A percentile compares a stretch with the other conserved stretches of the same genome.
These are phyloP conservation scores for Starmera caribaea DNA, from an alignment of 805 yeast species.

Conservation along the genomic window DNA sequence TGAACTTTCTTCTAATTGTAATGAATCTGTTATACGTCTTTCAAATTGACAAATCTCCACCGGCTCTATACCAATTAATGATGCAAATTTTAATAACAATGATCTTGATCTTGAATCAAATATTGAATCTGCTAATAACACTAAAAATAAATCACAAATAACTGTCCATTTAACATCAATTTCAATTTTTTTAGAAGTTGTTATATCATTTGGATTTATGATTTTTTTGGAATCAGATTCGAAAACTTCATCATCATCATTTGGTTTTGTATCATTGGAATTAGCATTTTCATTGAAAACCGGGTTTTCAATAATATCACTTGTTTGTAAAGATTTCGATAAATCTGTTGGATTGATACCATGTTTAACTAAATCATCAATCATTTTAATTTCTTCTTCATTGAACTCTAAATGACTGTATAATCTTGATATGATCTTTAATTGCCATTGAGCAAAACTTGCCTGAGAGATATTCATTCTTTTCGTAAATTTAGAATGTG, in stretches of 20 bases:
- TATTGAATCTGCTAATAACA: conserved; percentile 70
- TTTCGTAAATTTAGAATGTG: conserved; percentile 38
- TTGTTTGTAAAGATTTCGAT: conserved; percentile 46
- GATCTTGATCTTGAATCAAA: conserved; percentile 88
- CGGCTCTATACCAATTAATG: conserved; percentile 42
- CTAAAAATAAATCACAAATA: conserved; percentile 79
- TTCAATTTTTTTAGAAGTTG: conserved; percentile 31
- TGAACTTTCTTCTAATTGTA: conserved; percentile 78
- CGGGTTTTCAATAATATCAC: conserved; percentile 44
- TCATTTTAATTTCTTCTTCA: conserved; percentile 77
- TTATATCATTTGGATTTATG: conserved; percentile 20
- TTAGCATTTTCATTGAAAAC: conserved; percentile 19
- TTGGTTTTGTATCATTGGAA: conserved; percentile 5
- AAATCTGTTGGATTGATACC: conserved; percentile 72
- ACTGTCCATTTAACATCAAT: conserved; percentile 90
- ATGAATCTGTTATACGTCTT: conserved; percentile 77
- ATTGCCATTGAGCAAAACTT: conserved; percentile 79
- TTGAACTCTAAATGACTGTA: conserved; percentile 74
- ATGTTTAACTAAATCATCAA: conserved; percentile 75
- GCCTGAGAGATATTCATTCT: conserved; percentile 60
- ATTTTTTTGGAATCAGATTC: conserved; percentile 1
- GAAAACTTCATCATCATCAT: conserved; percentile 2
- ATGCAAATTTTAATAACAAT: conserved; percentile 60
- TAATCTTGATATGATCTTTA: conserved; percentile 56
- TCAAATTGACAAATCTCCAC: conserved; percentile 84